Conservation (phyloP, 495 filamentous ascomycete genomes). For the Xylaria palmicola region DNA sequence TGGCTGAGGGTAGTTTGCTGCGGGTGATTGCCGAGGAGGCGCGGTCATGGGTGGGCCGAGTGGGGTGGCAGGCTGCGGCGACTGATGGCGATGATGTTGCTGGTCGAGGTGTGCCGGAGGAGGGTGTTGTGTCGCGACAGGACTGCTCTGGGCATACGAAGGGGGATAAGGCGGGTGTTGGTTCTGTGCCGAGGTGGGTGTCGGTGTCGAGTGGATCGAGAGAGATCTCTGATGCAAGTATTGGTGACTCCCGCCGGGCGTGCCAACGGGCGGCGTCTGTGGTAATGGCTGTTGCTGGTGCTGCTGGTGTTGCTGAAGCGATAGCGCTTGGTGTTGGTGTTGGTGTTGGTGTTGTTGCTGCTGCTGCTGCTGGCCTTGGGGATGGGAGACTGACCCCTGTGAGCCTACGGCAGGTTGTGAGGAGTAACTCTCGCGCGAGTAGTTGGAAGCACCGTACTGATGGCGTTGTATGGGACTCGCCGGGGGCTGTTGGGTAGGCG, state of each 20-base stretch:
- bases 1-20: conserved; percentile 42
- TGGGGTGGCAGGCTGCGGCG: conserved; percentile 57
- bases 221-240: conserved; percentile 47
- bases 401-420: conserved; percentile 36
- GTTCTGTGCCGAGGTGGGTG: conserved; percentile 57
- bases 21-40: conserved; percentile 39
- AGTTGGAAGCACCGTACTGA: conserved; percentile 43
- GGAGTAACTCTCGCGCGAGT: conserved; percentile 50
- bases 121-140: conserved; percentile 45
- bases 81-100: conserved; percentile 43
- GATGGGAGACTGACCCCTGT: conserved; percentile 38
- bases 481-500: conserved; percentile 51
- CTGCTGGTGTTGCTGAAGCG: conserved; percentile 21
- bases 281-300: conserved; percentile 38
- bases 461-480: conserved; percentile 50
- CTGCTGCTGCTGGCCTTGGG: conserved; percentile 36
- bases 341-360: conserved; percentile 27
- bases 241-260: conserved; percentile 42
- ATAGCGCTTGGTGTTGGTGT: conserved; percentile 24
- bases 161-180: conserved; percentile 49
- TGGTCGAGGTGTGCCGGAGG: conserved; percentile 42
- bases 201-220: conserved; percentile 53
- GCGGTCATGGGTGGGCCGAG: conserved; percentile 49
- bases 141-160: conserved; percentile 53
- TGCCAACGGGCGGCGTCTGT: conserved; percentile 50